Percentiles rank a stretch among this genome's conserved stretches.
These are phyloP conservation scores for Neltuma alba DNA, from an alignment of 306 rosid genomes.

Conservation along the genomic window DNA sequence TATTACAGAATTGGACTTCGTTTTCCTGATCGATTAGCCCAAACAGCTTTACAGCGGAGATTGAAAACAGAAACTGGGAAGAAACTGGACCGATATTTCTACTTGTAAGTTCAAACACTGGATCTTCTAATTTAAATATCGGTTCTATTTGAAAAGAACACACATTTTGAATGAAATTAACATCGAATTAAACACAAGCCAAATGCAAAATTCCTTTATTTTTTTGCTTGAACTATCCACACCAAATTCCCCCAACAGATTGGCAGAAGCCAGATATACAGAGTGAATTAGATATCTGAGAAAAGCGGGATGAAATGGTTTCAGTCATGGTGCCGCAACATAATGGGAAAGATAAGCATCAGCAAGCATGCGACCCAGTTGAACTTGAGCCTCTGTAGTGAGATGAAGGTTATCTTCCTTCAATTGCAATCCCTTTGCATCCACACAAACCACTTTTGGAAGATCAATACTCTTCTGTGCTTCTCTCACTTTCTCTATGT, in stretches of 20 bases:
- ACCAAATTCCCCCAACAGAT: background rate
- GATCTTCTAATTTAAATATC: too few species aligned
- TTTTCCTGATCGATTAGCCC: background rate
- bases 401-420: conserved; percentile 75
- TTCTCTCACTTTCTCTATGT: conserved; percentile 68
- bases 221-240: background rate
- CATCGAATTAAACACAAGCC: background rate
- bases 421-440: conserved; percentile 72
- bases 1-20: background rate
- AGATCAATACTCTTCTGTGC: conserved; percentile 59
- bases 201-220: background rate
- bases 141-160: background rate
- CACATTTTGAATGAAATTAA: background rate
- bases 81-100: too few species aligned
- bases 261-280: background rate
- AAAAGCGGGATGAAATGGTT: background rate
- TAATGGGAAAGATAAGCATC: conserved; percentile 63
- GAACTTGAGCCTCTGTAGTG: conserved; percentile 61
- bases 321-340: conserved; percentile 12
- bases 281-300: background rate
- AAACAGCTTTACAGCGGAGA: background rate
- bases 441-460: conserved; percentile 64
- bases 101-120: too few species aligned
- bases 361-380: conserved; percentile 73
- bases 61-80: background rate